Conservation (phyloP, 2,329 filamentous ascomycete genomes). For the Chrysosporium queenslandicum region DNA sequence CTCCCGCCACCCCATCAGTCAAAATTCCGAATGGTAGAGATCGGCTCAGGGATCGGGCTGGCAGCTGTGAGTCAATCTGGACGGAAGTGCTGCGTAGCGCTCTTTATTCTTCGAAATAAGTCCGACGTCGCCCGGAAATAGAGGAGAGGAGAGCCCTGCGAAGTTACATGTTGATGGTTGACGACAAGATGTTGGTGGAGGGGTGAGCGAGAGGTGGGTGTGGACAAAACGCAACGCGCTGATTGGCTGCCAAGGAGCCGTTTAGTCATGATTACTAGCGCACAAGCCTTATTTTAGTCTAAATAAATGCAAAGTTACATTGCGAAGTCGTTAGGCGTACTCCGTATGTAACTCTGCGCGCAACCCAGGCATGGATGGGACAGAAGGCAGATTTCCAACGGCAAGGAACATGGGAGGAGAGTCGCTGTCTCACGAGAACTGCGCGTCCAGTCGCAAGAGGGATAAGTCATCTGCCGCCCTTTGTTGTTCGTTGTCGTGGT, state of each 20-base stretch:
- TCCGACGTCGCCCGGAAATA: no score
- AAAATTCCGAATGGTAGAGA: not conserved
- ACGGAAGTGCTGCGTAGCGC: no score
- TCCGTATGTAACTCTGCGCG: slow-evolving; percentile 2
- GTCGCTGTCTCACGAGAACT: not conserved
- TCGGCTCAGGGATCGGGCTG: not conserved
- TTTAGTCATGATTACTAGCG: not conserved
- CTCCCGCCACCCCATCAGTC: no score
- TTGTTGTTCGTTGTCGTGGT: no score
- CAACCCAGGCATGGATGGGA: not conserved
- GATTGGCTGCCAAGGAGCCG: not conserved
- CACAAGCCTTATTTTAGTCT: not conserved
- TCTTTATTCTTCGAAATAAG: no score
- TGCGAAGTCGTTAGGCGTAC: slow-evolving; percentile 6
- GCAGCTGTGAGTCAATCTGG: no score
- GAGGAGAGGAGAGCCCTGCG: no score
- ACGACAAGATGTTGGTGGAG: no score
- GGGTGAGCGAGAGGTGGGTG: no score
- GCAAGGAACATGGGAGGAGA: not conserved
- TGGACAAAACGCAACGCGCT: no score
- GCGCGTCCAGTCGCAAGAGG: not conserved
- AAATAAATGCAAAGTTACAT: slow-evolving; percentile 11
- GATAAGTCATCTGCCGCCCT: no score
- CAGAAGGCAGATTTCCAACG: not conserved
- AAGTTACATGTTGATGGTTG: no score